A percentile compares a stretch with the other conserved stretches of the same genome.
These are phyloP conservation scores for Naumovozyma castellii DNA, from an alignment of 805 yeast species.

Conservation along the genomic window DNA sequence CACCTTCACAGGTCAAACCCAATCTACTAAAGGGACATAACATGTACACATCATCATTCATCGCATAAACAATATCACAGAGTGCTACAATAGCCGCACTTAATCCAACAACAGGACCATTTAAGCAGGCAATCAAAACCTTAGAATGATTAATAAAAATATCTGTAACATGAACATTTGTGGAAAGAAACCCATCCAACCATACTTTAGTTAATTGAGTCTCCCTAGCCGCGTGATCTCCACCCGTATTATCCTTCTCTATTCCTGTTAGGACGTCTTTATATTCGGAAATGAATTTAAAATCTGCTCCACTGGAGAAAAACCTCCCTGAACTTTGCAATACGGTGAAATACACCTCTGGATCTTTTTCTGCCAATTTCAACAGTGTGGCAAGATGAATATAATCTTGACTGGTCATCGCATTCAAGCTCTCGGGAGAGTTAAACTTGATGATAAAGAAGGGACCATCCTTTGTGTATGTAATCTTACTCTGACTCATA, in stretches of 20 bases:
- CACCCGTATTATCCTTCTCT: conserved; percentile 6
- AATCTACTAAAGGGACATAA: conserved; percentile 73
- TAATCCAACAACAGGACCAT: conserved; percentile 83
- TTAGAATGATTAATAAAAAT: conserved; percentile 63
- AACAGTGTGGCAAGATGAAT: conserved; percentile 48
- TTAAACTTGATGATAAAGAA: conserved; percentile 58
- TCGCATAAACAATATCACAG: conserved; percentile 67
- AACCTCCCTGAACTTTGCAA: conserved; percentile 63
- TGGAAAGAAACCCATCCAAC: conserved; percentile 52
- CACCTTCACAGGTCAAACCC: conserved; percentile 80
- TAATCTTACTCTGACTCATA: conserved; percentile 6
- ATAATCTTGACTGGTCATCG: conserved; percentile 59
- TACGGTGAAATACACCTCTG: conserved; percentile 53
- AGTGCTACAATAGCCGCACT: conserved; percentile 64
- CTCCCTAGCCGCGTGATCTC: conserved; percentile 6
- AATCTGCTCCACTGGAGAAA: conserved; percentile 82
- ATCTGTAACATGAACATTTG: conserved; percentile 61
- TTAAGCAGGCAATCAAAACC: conserved; percentile 60
- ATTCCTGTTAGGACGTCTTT: not conserved
- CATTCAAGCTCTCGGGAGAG: conserved; percentile 52
- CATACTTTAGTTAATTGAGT: conserved; percentile 33
- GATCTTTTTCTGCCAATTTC: conserved; percentile 53
- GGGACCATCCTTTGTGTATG: conserved; percentile 12
- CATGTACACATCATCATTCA: conserved; percentile 46
- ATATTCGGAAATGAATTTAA: conserved; percentile 28